Conservation (phyloP, 345 rosid species). For the Hirschfeldia incana region DNA sequence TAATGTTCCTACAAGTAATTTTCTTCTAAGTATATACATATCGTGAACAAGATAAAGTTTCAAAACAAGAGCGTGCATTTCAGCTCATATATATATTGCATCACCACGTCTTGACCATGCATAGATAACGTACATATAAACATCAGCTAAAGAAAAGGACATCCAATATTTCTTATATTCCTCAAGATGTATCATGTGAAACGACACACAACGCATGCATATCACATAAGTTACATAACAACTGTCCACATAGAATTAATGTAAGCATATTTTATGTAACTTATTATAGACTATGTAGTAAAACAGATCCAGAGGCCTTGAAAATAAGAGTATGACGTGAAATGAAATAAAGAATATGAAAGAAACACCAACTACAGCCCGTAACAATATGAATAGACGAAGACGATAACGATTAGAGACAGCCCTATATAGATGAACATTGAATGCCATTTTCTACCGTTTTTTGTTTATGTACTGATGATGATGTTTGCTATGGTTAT, state of each 20-base stretch:
- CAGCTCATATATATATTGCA: not conserved
- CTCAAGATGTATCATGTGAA: not conserved
- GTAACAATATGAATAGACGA: too few relatives aligned
- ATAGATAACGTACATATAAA: not conserved
- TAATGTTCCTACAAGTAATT: not conserved
- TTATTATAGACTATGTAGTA: too few relatives aligned
- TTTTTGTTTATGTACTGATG: too few relatives aligned
- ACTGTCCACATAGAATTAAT: not conserved
- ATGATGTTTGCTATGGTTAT: too few relatives aligned
- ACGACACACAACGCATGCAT: not conserved
- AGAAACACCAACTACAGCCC: too few relatives aligned
- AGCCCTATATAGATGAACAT: too few relatives aligned
- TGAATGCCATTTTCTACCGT: too few relatives aligned
- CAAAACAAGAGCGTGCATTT: not conserved
- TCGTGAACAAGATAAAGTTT: not conserved
- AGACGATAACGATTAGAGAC: too few relatives aligned
- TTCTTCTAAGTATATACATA: not conserved
- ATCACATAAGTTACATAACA: not conserved
- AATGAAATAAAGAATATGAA: too few relatives aligned
- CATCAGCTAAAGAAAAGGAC: not conserved
- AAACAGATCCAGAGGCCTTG: too few relatives aligned
- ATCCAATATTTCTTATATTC: not conserved
- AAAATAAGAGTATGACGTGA: too few relatives aligned
- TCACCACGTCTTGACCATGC: not conserved
- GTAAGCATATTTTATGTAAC: not conserved